Percentiles rank a stretch among this genome's conserved stretches.
Evolutionary conservation across 1,284 basidiomycete species (phyloP).

Genomic region (Neonothopanus nambi): DNA sequence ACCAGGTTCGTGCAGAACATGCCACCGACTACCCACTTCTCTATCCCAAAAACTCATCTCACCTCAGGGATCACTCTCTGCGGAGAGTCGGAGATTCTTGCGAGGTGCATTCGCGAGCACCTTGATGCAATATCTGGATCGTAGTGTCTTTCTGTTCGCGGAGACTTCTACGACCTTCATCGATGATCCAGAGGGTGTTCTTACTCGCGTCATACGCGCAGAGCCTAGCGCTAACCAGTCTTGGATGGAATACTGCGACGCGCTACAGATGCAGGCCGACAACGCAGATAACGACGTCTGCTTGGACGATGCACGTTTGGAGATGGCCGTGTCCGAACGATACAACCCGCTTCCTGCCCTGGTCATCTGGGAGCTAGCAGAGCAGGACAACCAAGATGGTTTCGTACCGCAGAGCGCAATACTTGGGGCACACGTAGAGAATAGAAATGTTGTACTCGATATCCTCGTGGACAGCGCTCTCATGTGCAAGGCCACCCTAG

Average conservation of each 20-base stretch:
- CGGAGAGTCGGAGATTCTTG: not conserved
- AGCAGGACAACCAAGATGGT: not conserved
- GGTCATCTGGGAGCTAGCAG: constrained; percentile 12
- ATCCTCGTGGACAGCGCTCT: not conserved
- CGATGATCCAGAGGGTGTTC: constrained; percentile 7
- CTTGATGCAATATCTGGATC: constrained; percentile 13
- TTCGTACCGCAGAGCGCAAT: constrained; percentile 10
- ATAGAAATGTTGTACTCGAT: constrained; percentile 1
- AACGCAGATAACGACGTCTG: constrained; percentile 4
- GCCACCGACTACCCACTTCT: not conserved
- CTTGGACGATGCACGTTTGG: constrained; percentile 14
- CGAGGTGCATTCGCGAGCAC: constrained; percentile 14
- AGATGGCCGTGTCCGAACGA: constrained; percentile 2
- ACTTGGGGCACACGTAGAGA: constrained; percentile 9
- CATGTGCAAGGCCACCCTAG: not conserved
- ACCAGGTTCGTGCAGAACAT: not conserved
- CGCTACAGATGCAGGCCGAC: not conserved
- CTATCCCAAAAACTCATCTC: not conserved
- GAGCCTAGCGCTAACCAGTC: not conserved
- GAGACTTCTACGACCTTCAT: constrained; percentile 5
- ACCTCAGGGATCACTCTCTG: not conserved
- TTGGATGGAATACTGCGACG: constrained; percentile 2
- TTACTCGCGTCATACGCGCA: constrained; percentile 1
- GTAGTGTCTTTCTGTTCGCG: constrained; percentile 10
- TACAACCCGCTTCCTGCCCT: constrained; percentile 13